phyloP scores from a whole-genome alignment of 805 yeast genomes.

The Priceomyces castillae region DNA sequence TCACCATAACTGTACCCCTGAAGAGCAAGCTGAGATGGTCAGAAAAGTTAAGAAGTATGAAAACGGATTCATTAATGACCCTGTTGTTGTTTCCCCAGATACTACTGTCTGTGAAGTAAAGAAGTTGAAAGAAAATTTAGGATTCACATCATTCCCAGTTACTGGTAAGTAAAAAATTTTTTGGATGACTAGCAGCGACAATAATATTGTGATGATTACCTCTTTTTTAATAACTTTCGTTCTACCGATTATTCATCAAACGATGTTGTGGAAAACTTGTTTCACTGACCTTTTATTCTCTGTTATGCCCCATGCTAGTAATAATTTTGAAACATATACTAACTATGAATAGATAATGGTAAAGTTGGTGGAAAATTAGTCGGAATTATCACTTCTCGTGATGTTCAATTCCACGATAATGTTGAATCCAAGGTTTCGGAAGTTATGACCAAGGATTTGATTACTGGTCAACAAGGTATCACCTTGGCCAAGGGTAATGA shows the following conservation, averaged over 20 bases:
- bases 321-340: conserved; percentile 17
- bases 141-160: conserved; percentile 98
- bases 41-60: conserved; percentile 94
- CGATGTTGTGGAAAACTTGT: conserved; percentile 86
- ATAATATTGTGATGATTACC: conserved; percentile 44
- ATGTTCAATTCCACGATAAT: conserved; percentile 89
- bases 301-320: background rate
- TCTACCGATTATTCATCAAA: conserved; percentile 95
- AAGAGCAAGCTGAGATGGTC: conserved; percentile 98
- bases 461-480: conserved; percentile 82
- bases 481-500: conserved; percentile 84
- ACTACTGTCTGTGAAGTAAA: conserved; percentile 80
- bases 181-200: conserved; percentile 28
- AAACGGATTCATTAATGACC: conserved; percentile 95
- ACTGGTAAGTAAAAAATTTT: conserved; percentile 78
- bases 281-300: conserved; percentile 23
- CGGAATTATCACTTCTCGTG: conserved; percentile 97
- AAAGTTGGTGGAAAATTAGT: conserved; percentile 82
- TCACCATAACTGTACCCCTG: conserved; percentile 95
- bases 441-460: conserved; percentile 86
- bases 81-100: conserved; percentile 72
- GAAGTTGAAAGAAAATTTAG: conserved; percentile 64
- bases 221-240: conserved; percentile 84
- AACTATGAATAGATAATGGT: conserved; percentile 66
- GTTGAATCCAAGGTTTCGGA: conserved; percentile 59